phyloP scores from a whole-genome alignment of 192 early-diverging fungal genomes.

The Backusella parvicylindrica region DNA sequence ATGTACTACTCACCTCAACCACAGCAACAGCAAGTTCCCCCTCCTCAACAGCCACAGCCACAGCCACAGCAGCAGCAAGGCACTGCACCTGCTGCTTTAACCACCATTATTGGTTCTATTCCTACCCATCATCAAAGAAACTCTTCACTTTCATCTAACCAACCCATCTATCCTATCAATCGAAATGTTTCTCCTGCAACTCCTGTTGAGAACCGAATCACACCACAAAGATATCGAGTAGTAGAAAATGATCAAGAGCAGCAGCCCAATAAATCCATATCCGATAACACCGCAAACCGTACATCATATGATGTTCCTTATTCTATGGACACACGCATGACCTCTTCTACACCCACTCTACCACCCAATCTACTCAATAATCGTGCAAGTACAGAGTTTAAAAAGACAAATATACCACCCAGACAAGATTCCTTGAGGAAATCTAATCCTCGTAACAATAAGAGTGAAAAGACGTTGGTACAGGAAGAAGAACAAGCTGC shows the following conservation, averaged over 20 bases:
- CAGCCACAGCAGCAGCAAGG: neutral
- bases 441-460: neutral
- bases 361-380: neutral
- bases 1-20: neutral
- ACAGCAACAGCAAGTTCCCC: neutral
- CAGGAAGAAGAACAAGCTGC: neutral
- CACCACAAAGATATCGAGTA: neutral
- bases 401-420: slow-evolving; percentile 7
- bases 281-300: neutral
- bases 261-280: slow-evolving; percentile 1
- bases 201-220: neutral
- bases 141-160: neutral
- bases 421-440: slow-evolving; percentile 12
- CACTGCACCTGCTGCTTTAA: neutral
- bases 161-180: neutral
- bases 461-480: neutral
- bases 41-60: neutral
- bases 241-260: neutral
- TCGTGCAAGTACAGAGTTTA: neutral
- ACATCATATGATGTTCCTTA: neutral
- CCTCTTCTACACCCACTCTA: neutral
- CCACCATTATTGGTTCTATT: neutral
- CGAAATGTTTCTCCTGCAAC: neutral
- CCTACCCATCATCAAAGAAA: slow-evolving; percentile 5
- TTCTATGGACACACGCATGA: neutral